These are phyloP conservation scores for Kingdonia uniflora DNA, from an alignment of 164 flowering plant species.

Conservation along the genomic window DNA sequence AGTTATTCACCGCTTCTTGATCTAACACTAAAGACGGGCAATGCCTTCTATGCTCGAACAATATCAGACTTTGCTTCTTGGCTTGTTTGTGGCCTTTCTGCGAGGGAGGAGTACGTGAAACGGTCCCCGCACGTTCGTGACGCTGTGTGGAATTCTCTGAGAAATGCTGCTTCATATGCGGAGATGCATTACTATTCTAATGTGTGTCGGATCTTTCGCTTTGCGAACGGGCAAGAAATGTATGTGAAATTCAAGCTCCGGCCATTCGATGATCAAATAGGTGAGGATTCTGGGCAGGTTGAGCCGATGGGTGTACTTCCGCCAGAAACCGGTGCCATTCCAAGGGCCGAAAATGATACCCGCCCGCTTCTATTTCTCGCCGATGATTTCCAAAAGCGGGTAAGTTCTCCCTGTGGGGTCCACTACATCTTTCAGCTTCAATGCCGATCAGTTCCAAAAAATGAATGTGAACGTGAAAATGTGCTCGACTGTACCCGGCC, in stretches of 20 bases:
- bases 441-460: conserved; percentile 35
- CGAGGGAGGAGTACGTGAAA: conserved; percentile 60
- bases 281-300: conserved; percentile 57
- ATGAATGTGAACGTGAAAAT: conserved; percentile 28
- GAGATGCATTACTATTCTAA: conserved; percentile 70
- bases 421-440: conserved; percentile 59
- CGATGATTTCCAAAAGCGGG: conserved; percentile 48
- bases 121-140: conserved; percentile 56
- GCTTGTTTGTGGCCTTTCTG: conserved; percentile 67
- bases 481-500: conserved; percentile 71
- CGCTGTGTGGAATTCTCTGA: conserved; percentile 68
- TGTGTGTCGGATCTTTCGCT: conserved; percentile 45
- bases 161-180: conserved; percentile 38
- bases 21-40: conserved; percentile 67
- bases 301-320: conserved; percentile 64
- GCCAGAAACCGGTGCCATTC: conserved; percentile 79
- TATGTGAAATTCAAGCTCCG: conserved; percentile 56
- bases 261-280: conserved; percentile 38
- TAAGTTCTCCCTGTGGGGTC: conserved; percentile 37
- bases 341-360: conserved; percentile 39
- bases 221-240: conserved; percentile 51
- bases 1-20: conserved; percentile 34
- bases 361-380: conserved; percentile 65
- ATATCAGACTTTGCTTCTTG: conserved; percentile 61
- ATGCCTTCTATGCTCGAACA: conserved; percentile 69